Percentiles rank a stretch among this genome's conserved stretches.
Evolutionary conservation across 805 yeast genomes (phyloP).

Genomic region (Yamadazyma kitorensis): DNA sequence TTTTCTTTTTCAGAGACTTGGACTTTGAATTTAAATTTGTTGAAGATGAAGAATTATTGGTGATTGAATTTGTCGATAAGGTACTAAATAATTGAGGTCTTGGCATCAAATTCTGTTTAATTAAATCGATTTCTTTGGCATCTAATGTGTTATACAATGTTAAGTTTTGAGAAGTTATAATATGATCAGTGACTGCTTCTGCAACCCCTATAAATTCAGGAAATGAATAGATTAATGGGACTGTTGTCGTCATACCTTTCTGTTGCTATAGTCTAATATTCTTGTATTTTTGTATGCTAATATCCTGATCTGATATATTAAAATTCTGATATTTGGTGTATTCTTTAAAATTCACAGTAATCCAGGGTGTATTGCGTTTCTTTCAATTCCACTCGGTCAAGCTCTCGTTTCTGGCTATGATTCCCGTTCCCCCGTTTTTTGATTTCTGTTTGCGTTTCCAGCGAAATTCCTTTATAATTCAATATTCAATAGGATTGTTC

Average conservation of each 20-base stretch:
- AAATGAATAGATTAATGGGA: slow-evolving; percentile 90
- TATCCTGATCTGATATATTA: too few species aligned
- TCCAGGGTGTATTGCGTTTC: too few species aligned
- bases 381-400: too few species aligned
- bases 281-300: too few species aligned
- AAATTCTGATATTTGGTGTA: too few species aligned
- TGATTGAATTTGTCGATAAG: slow-evolving; percentile 11
- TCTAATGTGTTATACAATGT: slow-evolving; percentile 50
- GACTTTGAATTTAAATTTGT: slow-evolving; percentile 1
- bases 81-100: slow-evolving; percentile 13
- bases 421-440: too few species aligned
- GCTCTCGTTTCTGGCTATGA: too few species aligned
- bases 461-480: too few species aligned
- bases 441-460: too few species aligned
- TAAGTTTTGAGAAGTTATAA: slow-evolving; percentile 81
- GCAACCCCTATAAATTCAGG: slow-evolving; percentile 90
- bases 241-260: slow-evolving; percentile 90
- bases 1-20: slow-evolving; percentile 37
- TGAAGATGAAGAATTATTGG: background rate
- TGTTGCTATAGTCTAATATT: too few species aligned
- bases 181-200: slow-evolving; percentile 95
- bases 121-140: slow-evolving; percentile 26
- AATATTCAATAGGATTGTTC: too few species aligned
- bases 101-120: slow-evolving; percentile 23
- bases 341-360: too few species aligned